These are phyloP conservation scores for Aspergillus transmontanensis DNA, from an alignment of 2,329 filamentous ascomycete genomes.

Conservation along the genomic window DNA sequence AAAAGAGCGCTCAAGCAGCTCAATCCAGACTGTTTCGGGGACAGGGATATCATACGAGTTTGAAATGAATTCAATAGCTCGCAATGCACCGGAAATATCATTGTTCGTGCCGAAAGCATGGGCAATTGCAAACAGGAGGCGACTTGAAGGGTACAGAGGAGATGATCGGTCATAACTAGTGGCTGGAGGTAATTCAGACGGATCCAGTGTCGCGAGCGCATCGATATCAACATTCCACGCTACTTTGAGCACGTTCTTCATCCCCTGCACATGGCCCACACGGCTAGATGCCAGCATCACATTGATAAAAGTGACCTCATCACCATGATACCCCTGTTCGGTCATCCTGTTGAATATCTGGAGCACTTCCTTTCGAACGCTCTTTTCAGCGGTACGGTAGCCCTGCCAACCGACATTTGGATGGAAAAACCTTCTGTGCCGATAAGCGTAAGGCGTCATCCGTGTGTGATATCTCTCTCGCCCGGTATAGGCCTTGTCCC, in stretches of 20 bases:
- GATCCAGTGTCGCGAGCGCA: conserved; percentile 38
- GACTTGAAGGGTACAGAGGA: conserved; percentile 59
- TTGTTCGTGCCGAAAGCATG: conserved; percentile 70
- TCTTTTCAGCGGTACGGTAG: conserved; percentile 31
- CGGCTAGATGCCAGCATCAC: conserved; percentile 56
- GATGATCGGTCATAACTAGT: conserved; percentile 51
- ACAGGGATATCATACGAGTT: conserved; percentile 61
- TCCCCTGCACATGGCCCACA: conserved; percentile 52
- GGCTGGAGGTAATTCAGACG: conserved; percentile 35
- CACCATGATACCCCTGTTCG: conserved; percentile 42
- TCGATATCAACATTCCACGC: conserved; percentile 59
- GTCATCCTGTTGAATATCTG: conserved; percentile 54
- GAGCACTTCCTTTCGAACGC: conserved; percentile 40
- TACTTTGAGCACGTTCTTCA: conserved; percentile 52
- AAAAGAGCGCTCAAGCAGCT: conserved; percentile 69
- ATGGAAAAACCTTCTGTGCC: conserved; percentile 26
- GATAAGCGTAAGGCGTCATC: conserved; percentile 35
- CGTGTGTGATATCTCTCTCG: conserved; percentile 42
- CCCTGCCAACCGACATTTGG: conserved; percentile 30
- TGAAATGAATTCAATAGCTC: conserved; percentile 65
- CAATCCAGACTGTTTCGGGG: conserved; percentile 62
- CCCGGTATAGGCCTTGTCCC: conserved; percentile 47
- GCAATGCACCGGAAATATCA: conserved; percentile 60
- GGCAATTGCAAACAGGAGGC: conserved; percentile 67
- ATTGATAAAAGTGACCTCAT: conserved; percentile 57